Evolutionary conservation across 208 protist species (phyloP).

Genomic region (Trichomonas gallinae): DNA sequence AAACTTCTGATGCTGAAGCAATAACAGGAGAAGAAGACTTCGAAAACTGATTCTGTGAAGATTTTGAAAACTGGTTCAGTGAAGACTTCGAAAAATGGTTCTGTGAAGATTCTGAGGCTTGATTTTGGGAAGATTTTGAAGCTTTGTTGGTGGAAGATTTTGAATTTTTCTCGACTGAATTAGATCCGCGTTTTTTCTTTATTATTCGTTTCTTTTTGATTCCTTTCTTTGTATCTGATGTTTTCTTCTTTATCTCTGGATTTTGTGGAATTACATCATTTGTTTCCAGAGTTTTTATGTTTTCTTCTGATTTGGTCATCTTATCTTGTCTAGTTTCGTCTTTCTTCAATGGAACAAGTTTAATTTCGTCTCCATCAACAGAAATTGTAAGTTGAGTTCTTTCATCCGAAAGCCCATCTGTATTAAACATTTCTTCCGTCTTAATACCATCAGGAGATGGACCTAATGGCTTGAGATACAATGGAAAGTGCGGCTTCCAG

Average conservation of each 20-base stretch:
- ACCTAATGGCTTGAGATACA: not conserved
- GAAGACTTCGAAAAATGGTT: no score
- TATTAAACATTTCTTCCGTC: not conserved
- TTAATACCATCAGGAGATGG: not conserved
- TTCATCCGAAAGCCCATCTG: not conserved
- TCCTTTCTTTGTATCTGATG: not conserved
- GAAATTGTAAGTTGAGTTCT: not conserved
- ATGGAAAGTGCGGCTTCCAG: not conserved
- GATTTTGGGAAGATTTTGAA: not conserved
- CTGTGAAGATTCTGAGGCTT: no score
- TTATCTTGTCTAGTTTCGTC: not conserved
- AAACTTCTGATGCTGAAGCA: not conserved
- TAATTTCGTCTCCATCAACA: not conserved
- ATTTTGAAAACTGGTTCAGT: no score
- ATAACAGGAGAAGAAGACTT: not conserved
- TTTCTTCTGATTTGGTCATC: not conserved
- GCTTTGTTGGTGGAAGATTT: no score
- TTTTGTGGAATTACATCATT: not conserved
- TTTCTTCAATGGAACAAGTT: not conserved
- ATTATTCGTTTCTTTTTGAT: not conserved
- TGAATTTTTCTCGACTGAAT: not conserved
- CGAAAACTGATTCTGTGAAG: not conserved
- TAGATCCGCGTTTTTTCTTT: not conserved
- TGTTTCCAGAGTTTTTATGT: not conserved
- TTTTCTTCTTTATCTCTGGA: not conserved